These are phyloP conservation scores for Tylopilus plumbeoviolaceoides DNA, from an alignment of 768 basidiomycete genomes.

Conservation along the genomic window DNA sequence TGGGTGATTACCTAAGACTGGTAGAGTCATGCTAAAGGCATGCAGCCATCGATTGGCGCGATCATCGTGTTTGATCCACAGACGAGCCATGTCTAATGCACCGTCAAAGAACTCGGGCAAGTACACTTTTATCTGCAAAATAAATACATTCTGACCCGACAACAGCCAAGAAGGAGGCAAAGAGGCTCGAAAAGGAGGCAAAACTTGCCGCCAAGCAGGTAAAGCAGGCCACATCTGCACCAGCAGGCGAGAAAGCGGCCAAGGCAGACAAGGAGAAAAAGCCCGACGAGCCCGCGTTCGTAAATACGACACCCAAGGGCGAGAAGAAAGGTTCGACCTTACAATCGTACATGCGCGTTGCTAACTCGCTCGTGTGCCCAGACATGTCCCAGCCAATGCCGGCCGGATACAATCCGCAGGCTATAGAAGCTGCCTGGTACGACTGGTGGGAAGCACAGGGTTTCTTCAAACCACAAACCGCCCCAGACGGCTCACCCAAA, in stretches of 20 bases:
- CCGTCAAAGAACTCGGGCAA: conserved; percentile 41
- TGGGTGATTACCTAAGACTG: neutral
- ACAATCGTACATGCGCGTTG: neutral
- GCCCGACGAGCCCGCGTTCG: conserved; percentile 68
- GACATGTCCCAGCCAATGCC: conserved; percentile 88
- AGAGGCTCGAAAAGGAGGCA: conserved; percentile 73
- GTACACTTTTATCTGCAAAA: conserved; percentile 1
- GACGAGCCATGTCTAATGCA: neutral
- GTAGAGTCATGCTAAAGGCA: neutral
- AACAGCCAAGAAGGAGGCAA: conserved; percentile 82
- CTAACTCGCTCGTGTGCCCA: conserved; percentile 26
- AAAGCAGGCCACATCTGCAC: conserved; percentile 36
- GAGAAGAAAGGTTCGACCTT: conserved; percentile 80
- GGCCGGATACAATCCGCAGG: conserved; percentile 91
- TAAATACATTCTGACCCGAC: neutral
- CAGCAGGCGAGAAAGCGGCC: conserved; percentile 59
- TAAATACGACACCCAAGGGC: conserved; percentile 85
- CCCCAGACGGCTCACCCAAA: conserved; percentile 52
- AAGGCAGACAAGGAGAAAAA: conserved; percentile 75
- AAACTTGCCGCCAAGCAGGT: conserved; percentile 66
- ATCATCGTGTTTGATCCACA: conserved; percentile 9
- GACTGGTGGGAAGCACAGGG: conserved; percentile 95
- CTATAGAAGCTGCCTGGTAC: conserved; percentile 95
- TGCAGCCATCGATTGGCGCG: conserved; percentile 18
- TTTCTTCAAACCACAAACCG: conserved; percentile 78